A percentile compares a stretch with the other conserved stretches of the same genome.
phyloP scores from a whole-genome alignment of 2,329 filamentous ascomycete species.

The Samsoniella hepiali region DNA sequence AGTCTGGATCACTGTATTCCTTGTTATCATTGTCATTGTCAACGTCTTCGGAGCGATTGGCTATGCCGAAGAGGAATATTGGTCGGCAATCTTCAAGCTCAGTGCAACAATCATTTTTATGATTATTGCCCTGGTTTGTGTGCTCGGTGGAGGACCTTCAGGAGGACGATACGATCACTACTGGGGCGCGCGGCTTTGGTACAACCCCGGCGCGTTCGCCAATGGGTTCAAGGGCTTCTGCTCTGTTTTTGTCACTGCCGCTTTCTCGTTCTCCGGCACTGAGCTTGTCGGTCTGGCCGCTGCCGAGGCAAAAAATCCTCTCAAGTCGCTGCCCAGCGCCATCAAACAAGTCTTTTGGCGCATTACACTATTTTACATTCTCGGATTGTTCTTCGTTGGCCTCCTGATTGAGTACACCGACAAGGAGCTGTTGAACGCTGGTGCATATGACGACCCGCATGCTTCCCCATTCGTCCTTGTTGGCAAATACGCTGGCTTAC shows the following conservation, averaged over 20 bases:
- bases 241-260: slow-evolving; percentile 68
- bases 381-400: slow-evolving; percentile 51
- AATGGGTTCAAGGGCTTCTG: slow-evolving; percentile 75
- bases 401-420: slow-evolving; percentile 48
- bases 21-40: slow-evolving; percentile 48
- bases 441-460: slow-evolving; percentile 39
- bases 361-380: slow-evolving; percentile 54
- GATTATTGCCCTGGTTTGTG: slow-evolving; percentile 57
- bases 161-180: slow-evolving; percentile 44
- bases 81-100: slow-evolving; percentile 55
- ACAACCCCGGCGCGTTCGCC: slow-evolving; percentile 56
- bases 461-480: slow-evolving; percentile 57
- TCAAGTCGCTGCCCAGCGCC: slow-evolving; percentile 71
- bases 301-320: slow-evolving; percentile 67
- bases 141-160: slow-evolving; percentile 57
- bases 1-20: slow-evolving; percentile 57
- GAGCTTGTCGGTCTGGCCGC: slow-evolving; percentile 73
- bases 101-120: slow-evolving; percentile 60
- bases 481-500: slow-evolving; percentile 50
- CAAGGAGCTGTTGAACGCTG: slow-evolving; percentile 42
- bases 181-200: slow-evolving; percentile 49
- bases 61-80: slow-evolving; percentile 60
- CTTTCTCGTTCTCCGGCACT: slow-evolving; percentile 70
- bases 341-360: slow-evolving; percentile 74
- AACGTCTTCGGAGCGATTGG: slow-evolving; percentile 56